Evolutionary conservation across 176 grass and related monocot genomes (phyloP), one percentile per base, ranked within the genome.

Genomic region (Phragmites australis): DNA sequence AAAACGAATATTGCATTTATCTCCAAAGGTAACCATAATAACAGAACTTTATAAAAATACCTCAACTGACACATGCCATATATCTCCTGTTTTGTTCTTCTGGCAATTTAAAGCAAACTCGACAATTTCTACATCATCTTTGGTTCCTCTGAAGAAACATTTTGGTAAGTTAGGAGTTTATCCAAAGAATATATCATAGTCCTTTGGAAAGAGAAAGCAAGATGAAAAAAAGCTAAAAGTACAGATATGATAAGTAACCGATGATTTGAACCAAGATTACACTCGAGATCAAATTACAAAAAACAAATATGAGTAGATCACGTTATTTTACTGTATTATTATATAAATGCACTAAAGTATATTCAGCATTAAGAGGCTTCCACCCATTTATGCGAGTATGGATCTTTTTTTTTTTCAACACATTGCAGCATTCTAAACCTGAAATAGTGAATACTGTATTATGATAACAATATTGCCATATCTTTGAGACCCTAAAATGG

Each of bases 41-140:
- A 58, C 16, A 71, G 32, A 85, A 57, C 39, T 40, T 46, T 52
- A 61, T 67, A 71, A 63, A n/a, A 71, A 12, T 85, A 99, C 96
- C 96, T 95, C 88, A 67, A 95, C 59, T 31, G 63, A 86, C 46
- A 99, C 88, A 70, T 95, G 96, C 96, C 96, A 99, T 77, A 93
- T 87, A 86, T 99, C 92, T 37, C 90, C 96, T 69, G 92, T 99
- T 89, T 85, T 93, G 51, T 99, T 95, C 74, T 55, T 93, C 14
- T 90, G 37, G 18, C 76, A 76, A 70, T 95, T 86, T 65, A 99
- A 75, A 77, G 50, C 54, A 79, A 93, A 74, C 74, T 95, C 90
- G 9, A 95, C 22, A 75, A 89, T 61, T 31, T 86, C 78, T 63
- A 10, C 8, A 66, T 74, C 77, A 56, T 82, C 58, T 77, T 89